phyloP scores from a whole-genome alignment of 2,329 filamentous ascomycete species.

The Monosporascus sp. region DNA sequence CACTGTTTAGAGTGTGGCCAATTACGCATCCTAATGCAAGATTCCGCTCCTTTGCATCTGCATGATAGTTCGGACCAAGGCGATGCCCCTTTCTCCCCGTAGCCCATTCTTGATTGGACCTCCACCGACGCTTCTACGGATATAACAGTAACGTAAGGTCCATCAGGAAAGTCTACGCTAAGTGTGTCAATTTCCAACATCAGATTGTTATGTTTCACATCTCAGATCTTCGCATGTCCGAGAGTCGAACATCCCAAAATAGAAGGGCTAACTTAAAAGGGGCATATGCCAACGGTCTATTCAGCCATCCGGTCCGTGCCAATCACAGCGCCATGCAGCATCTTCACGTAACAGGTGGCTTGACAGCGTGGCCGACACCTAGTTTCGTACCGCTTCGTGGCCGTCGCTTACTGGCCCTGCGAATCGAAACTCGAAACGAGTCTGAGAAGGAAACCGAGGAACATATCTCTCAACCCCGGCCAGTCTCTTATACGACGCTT shows the following conservation, averaged over 20 bases:
- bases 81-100: slow-evolving; percentile 14
- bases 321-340: slow-evolving; percentile 9
- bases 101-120: not conserved
- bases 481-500: no score
- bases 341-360: slow-evolving; percentile 12
- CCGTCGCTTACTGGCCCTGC: slow-evolving; percentile 20
- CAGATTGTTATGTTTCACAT: no score
- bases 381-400: slow-evolving; percentile 19
- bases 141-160: no score
- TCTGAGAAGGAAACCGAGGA: not conserved
- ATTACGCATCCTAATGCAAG: slow-evolving; percentile 28
- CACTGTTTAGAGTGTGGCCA: slow-evolving; percentile 20
- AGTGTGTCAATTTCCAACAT: not conserved
- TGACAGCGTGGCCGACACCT: slow-evolving; percentile 22
- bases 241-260: no score
- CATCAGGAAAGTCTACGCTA: not conserved
- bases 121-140: no score
- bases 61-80: slow-evolving; percentile 12
- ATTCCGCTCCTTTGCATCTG: slow-evolving; percentile 24
- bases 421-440: slow-evolving; percentile 10
- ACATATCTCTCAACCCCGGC: not conserved
- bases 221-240: no score
- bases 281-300: not conserved
- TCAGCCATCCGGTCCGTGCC: not conserved
- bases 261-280: no score